These are phyloP conservation scores for Metschnikowia similis DNA, from an alignment of 805 yeast species.

Conservation along the genomic window DNA sequence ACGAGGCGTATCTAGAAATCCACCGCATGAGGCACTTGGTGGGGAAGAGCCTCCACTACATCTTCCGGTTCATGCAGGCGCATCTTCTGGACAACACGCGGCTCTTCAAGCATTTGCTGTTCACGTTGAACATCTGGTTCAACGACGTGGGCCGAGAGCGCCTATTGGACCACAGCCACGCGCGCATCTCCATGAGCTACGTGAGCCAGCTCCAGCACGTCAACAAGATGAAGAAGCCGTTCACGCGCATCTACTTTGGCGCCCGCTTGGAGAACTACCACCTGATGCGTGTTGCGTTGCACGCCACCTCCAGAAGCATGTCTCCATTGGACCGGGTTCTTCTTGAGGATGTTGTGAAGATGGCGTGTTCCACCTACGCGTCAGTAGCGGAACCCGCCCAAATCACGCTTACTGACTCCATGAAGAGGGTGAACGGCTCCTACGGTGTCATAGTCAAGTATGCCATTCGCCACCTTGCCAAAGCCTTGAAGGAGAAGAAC, in stretches of 20 bases:
- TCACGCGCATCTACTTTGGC: slow-evolving; percentile 74
- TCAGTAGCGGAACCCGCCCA: slow-evolving; percentile 71
- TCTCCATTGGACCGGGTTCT: slow-evolving; percentile 59
- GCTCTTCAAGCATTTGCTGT: slow-evolving; percentile 56
- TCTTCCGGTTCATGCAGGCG: slow-evolving; percentile 44
- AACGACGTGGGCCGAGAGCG: slow-evolving; percentile 76
- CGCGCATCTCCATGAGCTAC: slow-evolving; percentile 51
- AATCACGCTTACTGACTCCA: slow-evolving; percentile 57
- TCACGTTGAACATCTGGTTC: slow-evolving; percentile 70
- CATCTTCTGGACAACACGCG: slow-evolving; percentile 61
- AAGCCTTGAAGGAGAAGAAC: slow-evolving; percentile 47
- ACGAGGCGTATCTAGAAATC: slow-evolving; percentile 35
- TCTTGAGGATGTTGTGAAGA: slow-evolving; percentile 57
- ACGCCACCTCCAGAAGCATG: slow-evolving; percentile 69
- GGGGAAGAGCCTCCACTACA: slow-evolving; percentile 59
- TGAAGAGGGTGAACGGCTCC: slow-evolving; percentile 67
- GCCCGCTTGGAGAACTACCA: slow-evolving; percentile 72
- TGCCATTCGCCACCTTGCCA: slow-evolving; percentile 46
- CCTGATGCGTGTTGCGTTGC: slow-evolving; percentile 64
- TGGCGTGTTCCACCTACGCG: slow-evolving; percentile 67
- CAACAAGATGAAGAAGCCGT: slow-evolving; percentile 61
- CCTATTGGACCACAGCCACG: slow-evolving; percentile 53
- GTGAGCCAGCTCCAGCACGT: slow-evolving; percentile 59
- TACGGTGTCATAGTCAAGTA: slow-evolving; percentile 50
- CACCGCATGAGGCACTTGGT: slow-evolving; percentile 59